Conservation (phyloP, 768 basidiomycete species). For the Auricularia sp. region DNA sequence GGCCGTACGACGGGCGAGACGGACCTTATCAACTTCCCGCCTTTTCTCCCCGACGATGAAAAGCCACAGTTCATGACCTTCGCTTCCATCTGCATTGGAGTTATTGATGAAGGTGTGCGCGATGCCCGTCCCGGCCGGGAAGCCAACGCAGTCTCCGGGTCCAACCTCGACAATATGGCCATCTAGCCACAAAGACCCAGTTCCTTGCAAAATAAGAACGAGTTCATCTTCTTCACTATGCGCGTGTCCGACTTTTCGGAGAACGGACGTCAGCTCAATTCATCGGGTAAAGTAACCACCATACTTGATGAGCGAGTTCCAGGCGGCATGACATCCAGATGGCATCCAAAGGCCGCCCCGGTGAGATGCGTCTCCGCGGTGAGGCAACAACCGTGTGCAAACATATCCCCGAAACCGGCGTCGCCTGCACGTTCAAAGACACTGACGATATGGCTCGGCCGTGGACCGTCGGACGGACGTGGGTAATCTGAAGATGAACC, state of each 20-base stretch:
- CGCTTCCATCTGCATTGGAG: conserved; percentile 9
- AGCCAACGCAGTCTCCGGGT: conserved; percentile 12
- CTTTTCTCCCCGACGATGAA: conserved; percentile 14
- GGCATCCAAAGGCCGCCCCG: conserved; percentile 9
- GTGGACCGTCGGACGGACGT: background rate
- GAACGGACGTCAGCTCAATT: background rate
- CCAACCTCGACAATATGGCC: conserved; percentile 9
- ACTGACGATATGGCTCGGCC: conserved; percentile 11
- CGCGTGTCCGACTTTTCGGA: conserved; percentile 4
- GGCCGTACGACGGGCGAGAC: background rate
- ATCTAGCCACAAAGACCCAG: conserved; percentile 11
- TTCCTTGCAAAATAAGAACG: conserved; percentile 10
- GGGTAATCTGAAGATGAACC: conserved; percentile 2
- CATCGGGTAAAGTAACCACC: background rate
- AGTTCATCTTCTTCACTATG: conserved; percentile 14
- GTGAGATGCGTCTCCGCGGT: conserved; percentile 11
- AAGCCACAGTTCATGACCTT: conserved; percentile 11
- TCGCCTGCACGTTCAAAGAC: conserved; percentile 6
- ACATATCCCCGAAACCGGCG: conserved; percentile 11
- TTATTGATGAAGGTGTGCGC: conserved; percentile 14
- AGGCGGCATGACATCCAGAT: conserved; percentile 13
- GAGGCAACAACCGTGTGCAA: conserved; percentile 11
- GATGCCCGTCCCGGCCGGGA: conserved; percentile 13
- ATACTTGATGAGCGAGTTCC: conserved; percentile 12
- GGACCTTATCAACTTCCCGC: background rate